Percentiles rank a stretch among this genome's conserved stretches.
phyloP scores from a whole-genome alignment of 768 basidiomycete species.

The Galerina sulciceps region DNA sequence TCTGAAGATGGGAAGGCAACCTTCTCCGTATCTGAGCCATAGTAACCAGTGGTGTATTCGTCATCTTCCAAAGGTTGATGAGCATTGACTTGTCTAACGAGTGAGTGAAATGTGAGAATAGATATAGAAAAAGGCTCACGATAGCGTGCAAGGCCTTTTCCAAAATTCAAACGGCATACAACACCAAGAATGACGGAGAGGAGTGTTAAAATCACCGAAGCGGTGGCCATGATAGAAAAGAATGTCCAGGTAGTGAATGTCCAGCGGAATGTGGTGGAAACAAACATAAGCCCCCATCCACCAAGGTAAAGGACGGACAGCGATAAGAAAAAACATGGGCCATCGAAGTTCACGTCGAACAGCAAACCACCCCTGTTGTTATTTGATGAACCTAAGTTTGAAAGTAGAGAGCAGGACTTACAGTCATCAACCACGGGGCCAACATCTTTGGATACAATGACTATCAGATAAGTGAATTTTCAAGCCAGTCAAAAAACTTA shows the following conservation, averaged over 20 bases:
- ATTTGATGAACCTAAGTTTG: constrained; percentile 3
- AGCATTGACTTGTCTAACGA: constrained; percentile 49
- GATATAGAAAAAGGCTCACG: constrained; percentile 47
- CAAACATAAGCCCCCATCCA: constrained; percentile 77
- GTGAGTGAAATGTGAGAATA: background rate
- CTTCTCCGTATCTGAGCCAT: constrained; percentile 57
- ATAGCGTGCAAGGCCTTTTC: constrained; percentile 70
- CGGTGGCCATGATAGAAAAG: constrained; percentile 65
- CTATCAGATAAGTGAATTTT: background rate
- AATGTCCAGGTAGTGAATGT: constrained; percentile 76
- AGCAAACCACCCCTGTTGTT: constrained; percentile 70
- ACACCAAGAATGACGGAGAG: constrained; percentile 63
- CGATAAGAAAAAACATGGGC: constrained; percentile 68
- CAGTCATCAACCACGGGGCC: constrained; percentile 70
- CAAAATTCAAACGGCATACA: constrained; percentile 75
- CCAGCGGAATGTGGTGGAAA: constrained; percentile 75
- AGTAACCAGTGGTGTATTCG: constrained; percentile 28
- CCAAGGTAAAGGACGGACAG: constrained; percentile 64
- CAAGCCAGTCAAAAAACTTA: constrained; percentile 39
- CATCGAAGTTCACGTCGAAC: constrained; percentile 67
- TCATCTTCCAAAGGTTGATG: constrained; percentile 47
- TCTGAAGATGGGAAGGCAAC: constrained; percentile 63
- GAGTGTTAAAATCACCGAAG: constrained; percentile 62
- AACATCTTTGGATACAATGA: constrained; percentile 47
- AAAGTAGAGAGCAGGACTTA: constrained; percentile 28